These are phyloP conservation scores for Cordyceps fumosorosea DNA, from an alignment of 2,329 filamentous ascomycete genomes.

Conservation along the genomic window DNA sequence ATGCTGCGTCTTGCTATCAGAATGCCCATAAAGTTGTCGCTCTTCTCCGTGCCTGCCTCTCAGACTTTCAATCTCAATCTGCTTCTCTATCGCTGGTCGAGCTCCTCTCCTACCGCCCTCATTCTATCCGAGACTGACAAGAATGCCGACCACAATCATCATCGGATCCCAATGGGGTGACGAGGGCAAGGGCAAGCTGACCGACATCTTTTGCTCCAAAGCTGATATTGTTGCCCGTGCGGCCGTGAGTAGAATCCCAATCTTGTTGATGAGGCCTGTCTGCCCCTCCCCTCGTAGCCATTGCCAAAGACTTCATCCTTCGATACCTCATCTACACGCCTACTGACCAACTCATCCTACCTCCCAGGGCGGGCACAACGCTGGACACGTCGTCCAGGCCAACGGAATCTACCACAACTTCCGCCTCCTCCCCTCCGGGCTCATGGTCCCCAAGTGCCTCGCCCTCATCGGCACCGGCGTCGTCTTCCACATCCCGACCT, in stretches of 20 bases:
- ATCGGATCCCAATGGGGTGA: conserved; percentile 6
- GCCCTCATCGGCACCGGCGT: conserved; percentile 6
- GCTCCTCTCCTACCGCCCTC: neutral
- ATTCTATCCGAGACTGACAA: neutral
- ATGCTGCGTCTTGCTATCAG: neutral
- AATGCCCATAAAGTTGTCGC: neutral
- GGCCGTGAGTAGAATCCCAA: neutral
- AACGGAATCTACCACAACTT: conserved; percentile 10
- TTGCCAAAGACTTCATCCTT: no score
- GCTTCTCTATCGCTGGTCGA: no score
- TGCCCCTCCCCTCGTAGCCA: no score
- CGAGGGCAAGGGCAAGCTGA: conserved; percentile 5
- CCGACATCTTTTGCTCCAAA: conserved; percentile 3
- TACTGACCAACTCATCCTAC: neutral
- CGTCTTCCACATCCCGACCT: conserved; percentile 7
- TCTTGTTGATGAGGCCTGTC: no score
- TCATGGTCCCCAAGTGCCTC: conserved; percentile 2
- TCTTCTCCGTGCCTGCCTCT: no score
- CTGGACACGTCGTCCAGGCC: conserved; percentile 3
- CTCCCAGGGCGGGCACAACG: neutral
- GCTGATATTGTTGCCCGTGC: conserved; percentile 5
- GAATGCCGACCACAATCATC: neutral
- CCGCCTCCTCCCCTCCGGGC: conserved; percentile 2
- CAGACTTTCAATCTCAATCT: neutral
- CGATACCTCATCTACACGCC: neutral